These are phyloP conservation scores for Daldinia childiae DNA, from an alignment of 495 filamentous ascomycete species.

Conservation along the genomic window DNA sequence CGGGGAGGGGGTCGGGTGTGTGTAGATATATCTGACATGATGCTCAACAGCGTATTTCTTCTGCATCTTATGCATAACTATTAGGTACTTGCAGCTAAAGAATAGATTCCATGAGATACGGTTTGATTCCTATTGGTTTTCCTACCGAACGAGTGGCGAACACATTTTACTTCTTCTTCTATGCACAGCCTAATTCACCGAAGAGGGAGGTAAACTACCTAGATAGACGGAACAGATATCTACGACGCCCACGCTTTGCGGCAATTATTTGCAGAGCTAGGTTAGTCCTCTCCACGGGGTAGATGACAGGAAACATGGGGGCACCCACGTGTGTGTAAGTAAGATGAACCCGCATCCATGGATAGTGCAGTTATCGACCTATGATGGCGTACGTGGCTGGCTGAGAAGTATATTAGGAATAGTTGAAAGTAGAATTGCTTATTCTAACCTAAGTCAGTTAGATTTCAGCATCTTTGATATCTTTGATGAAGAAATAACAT, in stretches of 20 bases:
- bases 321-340: conserved; percentile 31
- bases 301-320: conserved; percentile 12
- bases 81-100: neutral
- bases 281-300: conserved; percentile 7
- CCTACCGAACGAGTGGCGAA: neutral
- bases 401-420: neutral
- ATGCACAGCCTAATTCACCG: neutral
- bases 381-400: conserved; percentile 11
- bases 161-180: neutral
- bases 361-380: conserved; percentile 15
- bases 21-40: conserved; percentile 1
- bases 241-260: conserved; percentile 19
- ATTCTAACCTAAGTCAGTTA: neutral
- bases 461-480: neutral
- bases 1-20: neutral
- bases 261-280: conserved; percentile 28
- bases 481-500: neutral
- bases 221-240: neutral
- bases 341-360: conserved; percentile 32
- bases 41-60: neutral
- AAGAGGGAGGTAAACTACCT: neutral
- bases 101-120: conserved; percentile 1
- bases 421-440: neutral
- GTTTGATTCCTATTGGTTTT: conserved; percentile 22
- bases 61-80: conserved; percentile 6